Evolutionary conservation across 1,139 yeast genomes (phyloP).

Genomic region (Waltiozyma sp.): DNA sequence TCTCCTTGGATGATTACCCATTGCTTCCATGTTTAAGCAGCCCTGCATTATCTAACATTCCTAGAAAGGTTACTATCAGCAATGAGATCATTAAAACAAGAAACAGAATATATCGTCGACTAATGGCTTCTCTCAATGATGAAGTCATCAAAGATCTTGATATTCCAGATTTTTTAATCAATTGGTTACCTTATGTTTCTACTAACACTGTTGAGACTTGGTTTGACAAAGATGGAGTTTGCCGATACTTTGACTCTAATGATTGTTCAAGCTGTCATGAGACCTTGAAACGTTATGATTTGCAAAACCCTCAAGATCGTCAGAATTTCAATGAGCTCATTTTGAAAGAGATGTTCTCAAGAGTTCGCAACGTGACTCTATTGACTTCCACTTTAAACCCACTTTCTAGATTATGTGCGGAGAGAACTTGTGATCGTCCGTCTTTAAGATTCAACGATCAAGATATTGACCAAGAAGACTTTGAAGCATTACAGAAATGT

Average conservation of each 20-base stretch:
- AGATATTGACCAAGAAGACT: background rate
- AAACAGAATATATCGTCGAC: background rate
- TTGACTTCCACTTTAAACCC: background rate
- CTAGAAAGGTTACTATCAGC: background rate
- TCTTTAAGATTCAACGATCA: background rate
- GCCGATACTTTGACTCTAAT: background rate
- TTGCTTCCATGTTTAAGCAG: conserved; percentile 9
- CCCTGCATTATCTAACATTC: background rate
- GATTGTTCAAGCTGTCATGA: background rate
- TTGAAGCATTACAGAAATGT: background rate
- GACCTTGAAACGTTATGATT: background rate
- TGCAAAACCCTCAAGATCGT: background rate
- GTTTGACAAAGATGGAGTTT: background rate
- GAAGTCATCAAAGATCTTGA: background rate
- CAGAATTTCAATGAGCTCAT: background rate
- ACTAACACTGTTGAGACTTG: background rate
- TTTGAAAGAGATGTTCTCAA: background rate
- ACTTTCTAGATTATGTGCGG: background rate
- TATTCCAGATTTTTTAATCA: background rate
- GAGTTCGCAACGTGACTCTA: background rate
- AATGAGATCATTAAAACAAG: background rate
- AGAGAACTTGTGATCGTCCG: background rate
- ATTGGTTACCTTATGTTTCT: background rate
- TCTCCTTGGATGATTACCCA: conserved; percentile 19
- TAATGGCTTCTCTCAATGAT: background rate